Evolutionary conservation across 495 filamentous ascomycete species (phyloP).

Genomic region (Lophium mytilinum): DNA sequence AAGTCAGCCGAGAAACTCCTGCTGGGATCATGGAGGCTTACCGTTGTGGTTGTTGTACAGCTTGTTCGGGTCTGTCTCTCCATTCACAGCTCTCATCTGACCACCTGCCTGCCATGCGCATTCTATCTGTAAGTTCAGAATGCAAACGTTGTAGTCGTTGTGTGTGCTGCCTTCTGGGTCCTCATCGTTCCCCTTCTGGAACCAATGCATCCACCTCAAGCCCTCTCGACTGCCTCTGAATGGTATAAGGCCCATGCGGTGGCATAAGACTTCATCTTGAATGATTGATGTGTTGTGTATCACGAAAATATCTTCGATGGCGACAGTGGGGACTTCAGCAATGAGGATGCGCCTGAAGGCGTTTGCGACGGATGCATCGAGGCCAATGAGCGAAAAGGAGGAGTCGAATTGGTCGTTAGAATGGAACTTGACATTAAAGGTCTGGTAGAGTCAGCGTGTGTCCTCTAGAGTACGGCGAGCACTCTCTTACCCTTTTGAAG

Average conservation of each 20-base stretch:
- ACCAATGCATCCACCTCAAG: constrained; percentile 73
- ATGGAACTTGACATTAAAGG: constrained; percentile 73
- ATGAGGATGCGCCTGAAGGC: constrained; percentile 96
- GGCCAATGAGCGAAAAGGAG: constrained; percentile 82
- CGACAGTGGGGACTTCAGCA: constrained; percentile 87
- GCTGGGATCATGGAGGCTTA: neutral
- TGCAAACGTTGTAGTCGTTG: constrained; percentile 73
- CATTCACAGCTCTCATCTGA: constrained; percentile 34
- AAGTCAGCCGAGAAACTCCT: neutral
- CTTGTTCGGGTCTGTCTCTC: constrained; percentile 71
- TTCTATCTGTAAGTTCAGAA: constrained; percentile 59
- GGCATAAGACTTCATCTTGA: constrained; percentile 90
- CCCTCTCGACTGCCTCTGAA: constrained; percentile 69
- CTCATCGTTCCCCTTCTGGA: constrained; percentile 50
- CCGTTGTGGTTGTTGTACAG: constrained; percentile 70
- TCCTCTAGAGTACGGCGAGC: neutral
- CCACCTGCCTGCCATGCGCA: constrained; percentile 73
- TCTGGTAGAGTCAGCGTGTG: constrained; percentile 30
- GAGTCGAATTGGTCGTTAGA: constrained; percentile 63
- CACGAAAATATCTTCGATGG: constrained; percentile 86
- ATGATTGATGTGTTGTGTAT: constrained; percentile 94
- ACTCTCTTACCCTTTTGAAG: constrained; percentile 50
- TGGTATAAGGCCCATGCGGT: constrained; percentile 83
- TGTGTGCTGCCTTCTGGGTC: constrained; percentile 41
- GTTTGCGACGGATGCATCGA: constrained; percentile 91